These are phyloP conservation scores for Diplosphaera chodatii DNA, from an alignment of 139 green algal species.

Conservation along the genomic window DNA sequence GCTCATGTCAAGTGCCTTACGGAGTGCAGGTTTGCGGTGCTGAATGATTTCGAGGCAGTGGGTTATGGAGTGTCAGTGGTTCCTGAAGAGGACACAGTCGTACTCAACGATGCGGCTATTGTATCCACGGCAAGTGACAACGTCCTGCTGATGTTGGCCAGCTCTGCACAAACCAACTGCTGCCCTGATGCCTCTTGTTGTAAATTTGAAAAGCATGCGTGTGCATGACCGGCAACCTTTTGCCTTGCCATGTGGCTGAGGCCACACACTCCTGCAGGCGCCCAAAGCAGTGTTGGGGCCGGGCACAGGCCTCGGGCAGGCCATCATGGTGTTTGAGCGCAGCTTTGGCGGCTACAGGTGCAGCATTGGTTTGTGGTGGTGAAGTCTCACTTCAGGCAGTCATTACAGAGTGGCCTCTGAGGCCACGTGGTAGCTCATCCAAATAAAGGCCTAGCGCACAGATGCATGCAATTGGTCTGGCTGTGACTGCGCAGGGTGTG, in stretches of 20 bases:
- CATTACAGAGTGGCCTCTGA: too few relatives aligned
- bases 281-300: slow-evolving; percentile 84
- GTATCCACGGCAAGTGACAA: slow-evolving; percentile 23
- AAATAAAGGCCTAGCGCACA: too few relatives aligned
- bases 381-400: slow-evolving; percentile 32
- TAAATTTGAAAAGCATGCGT: too few relatives aligned
- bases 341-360: slow-evolving; percentile 26
- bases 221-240: too few relatives aligned
- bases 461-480: too few relatives aligned
- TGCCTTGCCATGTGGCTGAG: neutral
- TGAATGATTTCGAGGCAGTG: slow-evolving; percentile 94
- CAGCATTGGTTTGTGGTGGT: slow-evolving; percentile 3
- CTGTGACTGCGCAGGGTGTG: slow-evolving; percentile 15
- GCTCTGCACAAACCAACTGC: too few relatives aligned
- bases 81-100: slow-evolving; percentile 37
- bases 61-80: slow-evolving; percentile 83
- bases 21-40: slow-evolving; percentile 44
- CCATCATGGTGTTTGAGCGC: slow-evolving; percentile 81
- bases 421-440: too few relatives aligned
- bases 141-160: too few relatives aligned
- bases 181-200: too few relatives aligned
- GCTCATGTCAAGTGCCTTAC: neutral
- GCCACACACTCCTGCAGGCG: slow-evolving; percentile 35
- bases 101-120: slow-evolving; percentile 49
- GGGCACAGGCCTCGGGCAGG: slow-evolving; percentile 84